Conservation (phyloP, 2,329 filamentous ascomycete species). For the Alternaria consortialis region DNA sequence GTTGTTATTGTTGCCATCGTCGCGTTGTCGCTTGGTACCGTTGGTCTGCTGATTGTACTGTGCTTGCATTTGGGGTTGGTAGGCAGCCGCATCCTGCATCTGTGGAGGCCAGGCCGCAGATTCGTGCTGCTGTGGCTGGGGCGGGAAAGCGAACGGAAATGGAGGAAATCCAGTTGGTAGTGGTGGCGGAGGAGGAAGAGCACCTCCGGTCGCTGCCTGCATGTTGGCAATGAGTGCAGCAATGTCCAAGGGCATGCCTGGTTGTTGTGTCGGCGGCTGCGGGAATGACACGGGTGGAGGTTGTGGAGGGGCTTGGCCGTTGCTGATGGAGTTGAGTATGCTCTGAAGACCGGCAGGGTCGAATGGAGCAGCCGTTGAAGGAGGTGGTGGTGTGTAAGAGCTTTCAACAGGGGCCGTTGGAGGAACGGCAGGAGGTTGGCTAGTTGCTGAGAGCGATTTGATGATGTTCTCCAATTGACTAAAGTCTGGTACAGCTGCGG, state of each 20-base stretch:
- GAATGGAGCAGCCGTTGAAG: slow-evolving; percentile 27
- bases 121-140: slow-evolving; percentile 22
- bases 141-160: slow-evolving; percentile 26
- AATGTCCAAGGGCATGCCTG: slow-evolving; percentile 30
- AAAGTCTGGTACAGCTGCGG: slow-evolving; percentile 31
- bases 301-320: slow-evolving; percentile 25
- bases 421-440: slow-evolving; percentile 14
- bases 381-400: slow-evolving; percentile 30
- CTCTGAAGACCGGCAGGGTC: slow-evolving; percentile 43
- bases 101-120: slow-evolving; percentile 25
- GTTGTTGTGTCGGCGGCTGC: slow-evolving; percentile 26
- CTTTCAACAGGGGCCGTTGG: slow-evolving; percentile 24
- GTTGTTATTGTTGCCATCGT: slow-evolving; percentile 38
- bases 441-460: slow-evolving; percentile 34
- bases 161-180: slow-evolving; percentile 32
- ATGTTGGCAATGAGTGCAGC: slow-evolving; percentile 37
- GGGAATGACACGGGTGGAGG: slow-evolving; percentile 22
- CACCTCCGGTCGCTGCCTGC: slow-evolving; percentile 26
- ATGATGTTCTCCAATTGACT: slow-evolving; percentile 41
- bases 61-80: slow-evolving; percentile 20
- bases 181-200: slow-evolving; percentile 36
- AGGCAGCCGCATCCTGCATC: slow-evolving; percentile 18
- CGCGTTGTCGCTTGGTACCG: slow-evolving; percentile 49
- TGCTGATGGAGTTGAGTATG: slow-evolving; percentile 32
- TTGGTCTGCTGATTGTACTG: slow-evolving; percentile 41